Evolutionary conservation across 2,329 filamentous ascomycete species (phyloP).

Genomic region (Chaetomium sp.): DNA sequence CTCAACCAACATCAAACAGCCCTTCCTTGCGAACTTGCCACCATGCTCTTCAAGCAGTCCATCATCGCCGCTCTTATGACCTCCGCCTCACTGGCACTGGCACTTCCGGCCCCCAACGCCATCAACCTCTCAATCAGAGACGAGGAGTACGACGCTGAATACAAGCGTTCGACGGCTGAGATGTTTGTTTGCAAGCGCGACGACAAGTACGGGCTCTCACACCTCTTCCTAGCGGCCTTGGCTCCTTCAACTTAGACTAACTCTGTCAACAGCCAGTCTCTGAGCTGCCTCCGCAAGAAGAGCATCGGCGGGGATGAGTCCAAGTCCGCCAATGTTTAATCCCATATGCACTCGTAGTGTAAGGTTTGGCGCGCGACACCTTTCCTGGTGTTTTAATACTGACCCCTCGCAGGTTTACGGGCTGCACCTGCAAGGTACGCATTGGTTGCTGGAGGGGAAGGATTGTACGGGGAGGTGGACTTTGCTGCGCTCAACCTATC

Average conservation of each 20-base stretch:
- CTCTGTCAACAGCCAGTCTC: slow-evolving; percentile 12
- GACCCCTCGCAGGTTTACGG: background rate
- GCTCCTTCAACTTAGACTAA: background rate
- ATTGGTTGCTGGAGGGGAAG: background rate
- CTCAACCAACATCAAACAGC: background rate
- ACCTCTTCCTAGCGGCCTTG: background rate
- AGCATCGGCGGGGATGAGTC: slow-evolving; percentile 5
- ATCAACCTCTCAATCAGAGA: slow-evolving; percentile 10
- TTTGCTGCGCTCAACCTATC: background rate
- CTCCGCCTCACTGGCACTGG: slow-evolving; percentile 4
- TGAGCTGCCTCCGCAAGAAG: slow-evolving; percentile 22
- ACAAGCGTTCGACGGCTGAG: slow-evolving; percentile 8
- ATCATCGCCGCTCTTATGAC: slow-evolving; percentile 7
- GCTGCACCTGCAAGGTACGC: background rate
- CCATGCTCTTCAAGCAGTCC: slow-evolving; percentile 18
- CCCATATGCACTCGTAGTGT: background rate
- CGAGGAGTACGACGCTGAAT: slow-evolving; percentile 3
- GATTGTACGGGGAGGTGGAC: background rate
- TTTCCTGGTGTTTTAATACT: too few species aligned
- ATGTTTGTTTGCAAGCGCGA: slow-evolving; percentile 16
- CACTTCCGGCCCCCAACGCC: background rate
- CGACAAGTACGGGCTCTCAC: slow-evolving; percentile 3
- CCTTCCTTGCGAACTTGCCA: background rate
- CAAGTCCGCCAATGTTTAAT: slow-evolving; percentile 7
- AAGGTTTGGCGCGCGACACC: background rate